phyloP scores from a whole-genome alignment of 1,139 yeast species.

The Kodamaea suecica region DNA sequence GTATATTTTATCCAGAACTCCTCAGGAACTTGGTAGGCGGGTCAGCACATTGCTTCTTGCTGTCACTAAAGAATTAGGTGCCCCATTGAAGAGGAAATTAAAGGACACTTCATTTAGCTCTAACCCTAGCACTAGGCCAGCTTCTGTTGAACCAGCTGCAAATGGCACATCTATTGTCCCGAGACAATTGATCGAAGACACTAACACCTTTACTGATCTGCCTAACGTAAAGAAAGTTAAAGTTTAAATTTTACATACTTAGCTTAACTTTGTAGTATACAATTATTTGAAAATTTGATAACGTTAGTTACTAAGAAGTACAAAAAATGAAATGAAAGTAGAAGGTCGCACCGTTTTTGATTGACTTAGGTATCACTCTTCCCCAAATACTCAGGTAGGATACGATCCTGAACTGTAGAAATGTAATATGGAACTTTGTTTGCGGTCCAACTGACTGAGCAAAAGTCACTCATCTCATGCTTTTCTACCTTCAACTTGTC shows the following conservation, averaged over 20 bases:
- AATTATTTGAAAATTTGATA: too few relatives aligned
- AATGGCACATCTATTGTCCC: neutral
- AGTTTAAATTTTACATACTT: too few relatives aligned
- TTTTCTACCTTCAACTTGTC: slow-evolving; percentile 65
- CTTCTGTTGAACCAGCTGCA: slow-evolving; percentile 34
- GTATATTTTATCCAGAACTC: slow-evolving; percentile 81
- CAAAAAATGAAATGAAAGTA: too few relatives aligned
- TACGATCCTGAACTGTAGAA: slow-evolving; percentile 58
- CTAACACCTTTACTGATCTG: neutral
- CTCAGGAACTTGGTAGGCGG: slow-evolving; percentile 81
- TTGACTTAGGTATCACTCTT: slow-evolving; percentile 2
- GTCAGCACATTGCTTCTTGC: slow-evolving; percentile 76
- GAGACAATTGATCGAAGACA: too few relatives aligned
- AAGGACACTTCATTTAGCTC: slow-evolving; percentile 18
- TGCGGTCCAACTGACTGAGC: slow-evolving; percentile 86
- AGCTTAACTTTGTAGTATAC: neutral
- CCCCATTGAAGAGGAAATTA: slow-evolving; percentile 40
- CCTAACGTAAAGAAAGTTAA: neutral
- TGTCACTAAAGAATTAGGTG: slow-evolving; percentile 79
- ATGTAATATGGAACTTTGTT: slow-evolving; percentile 79
- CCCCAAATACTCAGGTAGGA: slow-evolving; percentile 15
- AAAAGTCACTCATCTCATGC: slow-evolving; percentile 61
- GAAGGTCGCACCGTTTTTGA: too few relatives aligned
- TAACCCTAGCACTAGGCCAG: slow-evolving; percentile 31
- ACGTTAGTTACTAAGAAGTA: too few relatives aligned